Evolutionary conservation across 2,329 filamentous ascomycete genomes (phyloP).

Genomic region (Paecilomyces sp.): DNA sequence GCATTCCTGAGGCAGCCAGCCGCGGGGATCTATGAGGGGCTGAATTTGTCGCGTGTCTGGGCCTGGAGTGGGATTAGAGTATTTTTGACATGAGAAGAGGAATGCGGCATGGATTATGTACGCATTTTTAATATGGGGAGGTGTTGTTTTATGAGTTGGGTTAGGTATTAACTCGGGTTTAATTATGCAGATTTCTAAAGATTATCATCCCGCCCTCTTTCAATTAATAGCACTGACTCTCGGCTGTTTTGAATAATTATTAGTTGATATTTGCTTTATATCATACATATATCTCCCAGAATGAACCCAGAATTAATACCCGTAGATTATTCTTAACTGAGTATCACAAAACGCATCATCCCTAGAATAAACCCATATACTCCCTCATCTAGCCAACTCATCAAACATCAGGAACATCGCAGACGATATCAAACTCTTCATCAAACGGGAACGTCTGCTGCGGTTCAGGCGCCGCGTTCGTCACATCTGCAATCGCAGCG

Average conservation of each 20-base stretch:
- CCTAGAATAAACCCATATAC: neutral
- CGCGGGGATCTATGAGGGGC: neutral
- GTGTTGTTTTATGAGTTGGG: neutral
- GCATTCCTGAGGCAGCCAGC: constrained; percentile 14
- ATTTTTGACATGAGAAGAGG: neutral
- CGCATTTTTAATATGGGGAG: neutral
- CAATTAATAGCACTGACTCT: neutral
- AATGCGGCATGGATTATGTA: neutral
- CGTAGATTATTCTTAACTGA: no score
- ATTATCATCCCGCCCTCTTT: neutral
- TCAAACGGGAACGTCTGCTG: constrained; percentile 9
- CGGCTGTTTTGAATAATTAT: no score
- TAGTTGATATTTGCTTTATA: no score
- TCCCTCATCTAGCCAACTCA: neutral
- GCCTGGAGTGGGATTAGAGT: neutral
- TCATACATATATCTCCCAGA: no score
- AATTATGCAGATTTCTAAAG: neutral
- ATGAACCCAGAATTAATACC: no score
- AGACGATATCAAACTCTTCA: constrained; percentile 13
- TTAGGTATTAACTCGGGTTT: neutral
- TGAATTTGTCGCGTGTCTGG: neutral
- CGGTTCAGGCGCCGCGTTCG: neutral
- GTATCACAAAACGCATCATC: neutral
- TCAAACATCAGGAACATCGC: constrained; percentile 6
- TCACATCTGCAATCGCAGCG: neutral